Conservation (phyloP, 139 green algal genomes). For the Tetradesmus lagerheimii region DNA sequence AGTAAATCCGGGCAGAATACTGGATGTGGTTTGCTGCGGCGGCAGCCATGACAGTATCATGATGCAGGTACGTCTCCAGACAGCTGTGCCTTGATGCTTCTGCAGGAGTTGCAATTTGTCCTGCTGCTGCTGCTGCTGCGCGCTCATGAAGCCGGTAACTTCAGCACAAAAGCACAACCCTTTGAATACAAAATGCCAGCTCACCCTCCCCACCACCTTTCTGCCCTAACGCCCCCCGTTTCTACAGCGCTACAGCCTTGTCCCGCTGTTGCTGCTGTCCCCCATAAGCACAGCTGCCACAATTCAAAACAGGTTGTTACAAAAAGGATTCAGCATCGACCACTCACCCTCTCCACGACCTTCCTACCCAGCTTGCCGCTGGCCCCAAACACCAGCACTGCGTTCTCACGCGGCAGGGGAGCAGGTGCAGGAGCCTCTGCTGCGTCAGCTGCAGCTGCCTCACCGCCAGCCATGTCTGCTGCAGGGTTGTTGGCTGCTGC, state of each 20-base stretch:
- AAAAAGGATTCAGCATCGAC: too few species aligned
- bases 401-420: conserved; percentile 67
- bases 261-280: not conserved
- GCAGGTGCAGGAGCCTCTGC: not conserved
- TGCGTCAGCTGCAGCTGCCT: not conserved
- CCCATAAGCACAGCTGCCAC: too few species aligned
- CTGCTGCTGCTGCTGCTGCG: not conserved
- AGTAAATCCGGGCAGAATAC: too few species aligned
- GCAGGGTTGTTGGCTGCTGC: not conserved
- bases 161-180: too few species aligned
- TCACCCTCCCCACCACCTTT: too few species aligned
- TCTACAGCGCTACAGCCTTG: not conserved
- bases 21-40: too few species aligned
- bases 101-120: not conserved
- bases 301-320: too few species aligned
- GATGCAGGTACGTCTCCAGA: not conserved
- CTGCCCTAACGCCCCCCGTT: too few species aligned
- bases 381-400: conserved; percentile 87
- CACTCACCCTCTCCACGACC: conserved; percentile 77
- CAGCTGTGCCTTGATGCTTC: not conserved
- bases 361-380: conserved; percentile 74
- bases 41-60: not conserved
- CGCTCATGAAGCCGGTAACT: too few species aligned
- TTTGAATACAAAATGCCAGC: too few species aligned
- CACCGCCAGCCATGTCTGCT: conserved; percentile 8